Base-by-base conservation (phyloP, 192 early-diverging fungal species). In the Mortierella hygrophila region DNA sequence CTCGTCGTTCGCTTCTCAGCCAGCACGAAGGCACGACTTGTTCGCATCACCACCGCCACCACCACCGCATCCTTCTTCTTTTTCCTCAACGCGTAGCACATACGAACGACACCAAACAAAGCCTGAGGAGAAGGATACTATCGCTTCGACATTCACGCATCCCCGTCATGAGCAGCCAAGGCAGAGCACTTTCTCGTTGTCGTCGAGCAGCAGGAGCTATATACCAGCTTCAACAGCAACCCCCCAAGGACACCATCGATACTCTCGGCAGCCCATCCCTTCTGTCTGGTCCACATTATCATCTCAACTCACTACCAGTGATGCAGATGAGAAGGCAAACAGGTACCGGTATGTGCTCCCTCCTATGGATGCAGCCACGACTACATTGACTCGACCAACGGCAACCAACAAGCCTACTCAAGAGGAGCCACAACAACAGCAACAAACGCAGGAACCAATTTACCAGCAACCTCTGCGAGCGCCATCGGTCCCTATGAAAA, bases 71-170 rank as follows among this genome's bases (percentile, higher is more conserved):
- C 35, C 0, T 35, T 29, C 70, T n/a, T 29, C 57, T 55, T 68
- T 57, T 26, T 37, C 74, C n/a, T 52, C 38, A 68, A 38, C 60
- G n/a, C 63, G 47, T 0, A 40, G 4, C 44, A 26, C 26, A n/a
- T 65, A 65, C 11, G 60, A 65, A 35, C 60, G 60, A 4, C 23
- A 76, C 46, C 42, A 35, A 15, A 57, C 23, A 16, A 85, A 79
- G 20, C 82, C 82, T 26, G 54, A 85, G 29, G 82, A 55, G 35
- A 52, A 46, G 13, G 82, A 85, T 41, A 85, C 82, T n/a, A 85
- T 85, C 18, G 77, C 82, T 15, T 68, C 46, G 1, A 54, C 60
- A 11, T 65, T 23, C 2, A 15, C 60, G 9, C 60, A 13, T 29
- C 11, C 11, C 10, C 26, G 11, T 32, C 60, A 29, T 13, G 60